phyloP scores from a whole-genome alignment of 768 basidiomycete species.

The Pisolithus marmoratus region DNA sequence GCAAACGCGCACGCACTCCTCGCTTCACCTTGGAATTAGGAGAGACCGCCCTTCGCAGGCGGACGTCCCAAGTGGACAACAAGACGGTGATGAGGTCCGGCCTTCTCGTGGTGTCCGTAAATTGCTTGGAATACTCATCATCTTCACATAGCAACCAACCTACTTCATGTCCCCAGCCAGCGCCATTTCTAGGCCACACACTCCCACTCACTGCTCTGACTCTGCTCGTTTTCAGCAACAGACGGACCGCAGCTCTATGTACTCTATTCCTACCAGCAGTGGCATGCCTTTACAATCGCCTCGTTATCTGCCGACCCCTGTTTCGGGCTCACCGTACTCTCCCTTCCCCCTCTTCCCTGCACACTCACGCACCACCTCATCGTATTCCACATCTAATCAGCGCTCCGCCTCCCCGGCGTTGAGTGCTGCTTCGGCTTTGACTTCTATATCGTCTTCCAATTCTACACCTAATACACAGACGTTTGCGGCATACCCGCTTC shows the following conservation, averaged over 20 bases:
- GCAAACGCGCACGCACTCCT: constrained; percentile 32
- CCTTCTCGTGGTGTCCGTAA: neutral
- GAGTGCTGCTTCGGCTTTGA: constrained; percentile 49
- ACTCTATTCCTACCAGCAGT: constrained; percentile 13
- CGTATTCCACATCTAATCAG: constrained; percentile 39
- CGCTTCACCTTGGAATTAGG: constrained; percentile 29
- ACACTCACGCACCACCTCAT: constrained; percentile 43
- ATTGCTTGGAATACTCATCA: constrained; percentile 6
- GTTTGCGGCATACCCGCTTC: constrained; percentile 25
- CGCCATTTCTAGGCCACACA: constrained; percentile 34
- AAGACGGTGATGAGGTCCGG: constrained; percentile 24
- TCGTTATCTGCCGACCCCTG: constrained; percentile 41
- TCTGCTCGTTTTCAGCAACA: constrained; percentile 25
- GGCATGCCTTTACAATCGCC: constrained; percentile 32
- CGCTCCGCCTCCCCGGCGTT: constrained; percentile 59
- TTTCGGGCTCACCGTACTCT: constrained; percentile 41
- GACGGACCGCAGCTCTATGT: constrained; percentile 30
- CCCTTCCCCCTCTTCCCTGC: constrained; percentile 38
- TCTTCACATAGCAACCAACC: constrained; percentile 15
- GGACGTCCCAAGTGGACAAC: constrained; percentile 9
- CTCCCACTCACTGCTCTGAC: constrained; percentile 31
- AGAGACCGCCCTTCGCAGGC: constrained; percentile 21
- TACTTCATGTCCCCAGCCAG: constrained; percentile 34
- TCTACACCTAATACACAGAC: constrained; percentile 29
- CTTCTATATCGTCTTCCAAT: constrained; percentile 43